Conservation (phyloP, 2,329 filamentous ascomycete species). For the Trichoderma sp. region DNA sequence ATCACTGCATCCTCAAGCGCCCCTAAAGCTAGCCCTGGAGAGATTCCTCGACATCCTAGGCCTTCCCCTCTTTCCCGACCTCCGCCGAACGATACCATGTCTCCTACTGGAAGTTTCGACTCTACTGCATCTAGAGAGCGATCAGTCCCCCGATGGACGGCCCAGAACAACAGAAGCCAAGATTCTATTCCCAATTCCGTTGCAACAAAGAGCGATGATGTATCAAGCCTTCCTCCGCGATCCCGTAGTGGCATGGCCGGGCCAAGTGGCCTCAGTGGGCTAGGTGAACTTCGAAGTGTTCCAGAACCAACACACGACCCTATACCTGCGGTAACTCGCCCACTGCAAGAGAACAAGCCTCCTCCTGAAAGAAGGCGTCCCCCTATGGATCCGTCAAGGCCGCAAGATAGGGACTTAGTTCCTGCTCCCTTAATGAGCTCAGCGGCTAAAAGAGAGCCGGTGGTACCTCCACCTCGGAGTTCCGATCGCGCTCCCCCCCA, state of each 20-base stretch:
- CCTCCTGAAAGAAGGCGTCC: constrained; percentile 66
- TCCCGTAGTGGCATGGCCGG: constrained; percentile 54
- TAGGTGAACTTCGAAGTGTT: constrained; percentile 34
- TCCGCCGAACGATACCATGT: constrained; percentile 46
- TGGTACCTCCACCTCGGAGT: constrained; percentile 54
- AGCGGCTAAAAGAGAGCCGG: constrained; percentile 47
- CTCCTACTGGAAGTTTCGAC: constrained; percentile 56
- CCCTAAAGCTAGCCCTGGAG: constrained; percentile 30
- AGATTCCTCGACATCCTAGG: constrained; percentile 35
- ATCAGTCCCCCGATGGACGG: constrained; percentile 49
- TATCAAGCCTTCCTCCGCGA: constrained; percentile 51
- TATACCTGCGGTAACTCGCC: constrained; percentile 24
- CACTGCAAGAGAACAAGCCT: constrained; percentile 45
- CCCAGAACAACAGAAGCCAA: constrained; percentile 57
- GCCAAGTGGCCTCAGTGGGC: constrained; percentile 42
- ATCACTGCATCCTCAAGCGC: constrained; percentile 25
- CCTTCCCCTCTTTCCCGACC: constrained; percentile 36
- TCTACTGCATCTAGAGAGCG: constrained; percentile 45
- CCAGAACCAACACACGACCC: constrained; percentile 27
- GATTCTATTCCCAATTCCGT: constrained; percentile 57
- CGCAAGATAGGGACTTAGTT: constrained; percentile 57
- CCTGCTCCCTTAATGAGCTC: constrained; percentile 61
- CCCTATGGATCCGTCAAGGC: constrained; percentile 63
- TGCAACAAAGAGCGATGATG: constrained; percentile 52
- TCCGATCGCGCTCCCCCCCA: constrained; percentile 49